phyloP scores from a whole-genome alignment of 345 rosid genomes.

The Pugionium cornutum region DNA sequence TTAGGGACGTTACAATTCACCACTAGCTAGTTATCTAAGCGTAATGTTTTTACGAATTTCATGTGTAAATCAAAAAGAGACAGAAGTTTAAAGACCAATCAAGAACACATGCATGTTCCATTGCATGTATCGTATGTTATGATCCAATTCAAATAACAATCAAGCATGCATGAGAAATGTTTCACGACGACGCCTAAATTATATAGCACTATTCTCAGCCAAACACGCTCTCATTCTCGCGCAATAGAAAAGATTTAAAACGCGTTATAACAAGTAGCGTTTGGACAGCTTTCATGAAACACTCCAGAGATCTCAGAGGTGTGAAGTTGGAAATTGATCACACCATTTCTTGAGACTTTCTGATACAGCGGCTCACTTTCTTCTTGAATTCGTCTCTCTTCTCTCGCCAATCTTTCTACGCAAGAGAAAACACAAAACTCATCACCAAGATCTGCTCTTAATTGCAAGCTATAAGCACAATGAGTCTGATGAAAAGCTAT shows the following conservation, averaged over 20 bases:
- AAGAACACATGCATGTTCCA: no score
- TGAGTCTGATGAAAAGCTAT: conserved; percentile 3
- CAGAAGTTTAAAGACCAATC: no score
- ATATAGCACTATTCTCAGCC: no score
- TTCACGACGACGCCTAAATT: no score
- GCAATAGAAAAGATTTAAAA: conserved; percentile 27
- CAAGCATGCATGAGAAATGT: no score
- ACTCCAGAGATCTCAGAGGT: not conserved
- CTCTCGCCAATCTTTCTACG: conserved; percentile 75
- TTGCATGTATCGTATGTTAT: no score
- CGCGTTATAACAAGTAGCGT: conserved; percentile 34
- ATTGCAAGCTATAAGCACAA: not conserved
- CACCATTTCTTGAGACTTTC: conserved; percentile 67
- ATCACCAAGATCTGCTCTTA: not conserved
- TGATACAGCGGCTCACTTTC: conserved; percentile 68
- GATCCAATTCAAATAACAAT: no score
- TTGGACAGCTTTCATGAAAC: conserved; percentile 26
- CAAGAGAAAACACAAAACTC: not conserved
- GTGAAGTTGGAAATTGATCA: conserved; percentile 27
- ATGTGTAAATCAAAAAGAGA: no score
- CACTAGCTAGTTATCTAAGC: no score
- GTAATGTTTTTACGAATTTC: no score
- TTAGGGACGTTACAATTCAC: no score
- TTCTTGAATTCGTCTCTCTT: conserved; percentile 66
- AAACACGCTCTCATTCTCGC: no score